Conservation (phyloP, 768 basidiomycete species). For the Kwoniella mangroviensis region DNA sequence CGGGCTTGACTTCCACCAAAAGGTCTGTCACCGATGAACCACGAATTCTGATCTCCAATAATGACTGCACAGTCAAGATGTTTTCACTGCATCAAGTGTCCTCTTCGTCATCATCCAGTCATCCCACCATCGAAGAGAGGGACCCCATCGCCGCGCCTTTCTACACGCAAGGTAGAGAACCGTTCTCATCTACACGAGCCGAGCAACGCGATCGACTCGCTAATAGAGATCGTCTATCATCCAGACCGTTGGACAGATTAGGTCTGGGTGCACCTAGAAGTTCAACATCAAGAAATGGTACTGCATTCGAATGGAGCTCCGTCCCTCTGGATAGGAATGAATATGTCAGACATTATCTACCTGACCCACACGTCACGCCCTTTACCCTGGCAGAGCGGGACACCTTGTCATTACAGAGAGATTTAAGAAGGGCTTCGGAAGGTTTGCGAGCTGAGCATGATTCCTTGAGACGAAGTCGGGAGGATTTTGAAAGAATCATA, state of each 20-base stretch:
- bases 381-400: slow-evolving; percentile 16
- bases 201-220: not conserved
- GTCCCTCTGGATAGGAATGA: too few species aligned
- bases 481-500: slow-evolving; percentile 31
- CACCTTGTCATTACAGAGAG: slow-evolving; percentile 13
- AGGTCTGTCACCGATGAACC: slow-evolving; percentile 71
- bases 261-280: slow-evolving; percentile 22
- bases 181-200: not conserved
- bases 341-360: not conserved
- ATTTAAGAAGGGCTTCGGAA: slow-evolving; percentile 20
- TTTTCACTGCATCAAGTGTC: slow-evolving; percentile 64
- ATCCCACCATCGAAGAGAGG: not conserved
- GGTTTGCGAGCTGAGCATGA: slow-evolving; percentile 17
- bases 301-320: slow-evolving; percentile 16
- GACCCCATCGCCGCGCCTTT: slow-evolving; percentile 1
- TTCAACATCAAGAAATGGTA: slow-evolving; percentile 1
- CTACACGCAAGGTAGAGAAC: slow-evolving; percentile 1
- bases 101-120: not conserved
- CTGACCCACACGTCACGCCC: not conserved
- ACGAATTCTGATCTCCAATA: slow-evolving; percentile 80
- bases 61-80: slow-evolving; percentile 79
- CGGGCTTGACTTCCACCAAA: slow-evolving; percentile 41
- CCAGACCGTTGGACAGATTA: slow-evolving; percentile 15
- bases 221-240: not conserved
- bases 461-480: slow-evolving; percentile 14